Percentiles rank a stretch among this genome's conserved stretches.
Evolutionary conservation across 1,284 basidiomycete species (phyloP).

Genomic region (Rhodotorula sp.): DNA sequence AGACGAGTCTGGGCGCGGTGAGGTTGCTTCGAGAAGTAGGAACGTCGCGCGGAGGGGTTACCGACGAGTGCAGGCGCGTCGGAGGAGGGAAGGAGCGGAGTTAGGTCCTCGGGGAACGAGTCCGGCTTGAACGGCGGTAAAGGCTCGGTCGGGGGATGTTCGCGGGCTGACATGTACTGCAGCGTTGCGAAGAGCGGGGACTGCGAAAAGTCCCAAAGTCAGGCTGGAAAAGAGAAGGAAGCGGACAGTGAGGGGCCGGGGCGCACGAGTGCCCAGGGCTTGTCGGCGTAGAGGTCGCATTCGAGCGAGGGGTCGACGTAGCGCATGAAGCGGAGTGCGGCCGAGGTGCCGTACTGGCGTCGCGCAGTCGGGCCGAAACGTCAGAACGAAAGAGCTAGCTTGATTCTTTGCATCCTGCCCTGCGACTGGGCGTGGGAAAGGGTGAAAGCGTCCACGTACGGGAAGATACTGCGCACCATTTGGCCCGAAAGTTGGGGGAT

Average conservation of each 20-base stretch:
- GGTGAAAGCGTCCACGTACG: no score
- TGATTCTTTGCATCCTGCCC: neutral
- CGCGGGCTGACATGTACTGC: conserved; percentile 26
- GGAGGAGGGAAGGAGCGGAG: conserved; percentile 9
- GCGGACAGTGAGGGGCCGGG: no score
- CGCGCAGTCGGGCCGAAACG: no score
- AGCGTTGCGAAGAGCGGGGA: conserved; percentile 41
- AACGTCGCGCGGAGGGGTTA: conserved; percentile 31
- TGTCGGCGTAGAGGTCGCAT: conserved; percentile 44
- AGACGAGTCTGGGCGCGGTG: conserved; percentile 18
- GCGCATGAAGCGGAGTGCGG: conserved; percentile 40
- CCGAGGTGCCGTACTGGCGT: conserved; percentile 39
- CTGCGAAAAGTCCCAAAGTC: conserved; percentile 8
- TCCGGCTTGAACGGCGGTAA: conserved; percentile 16
- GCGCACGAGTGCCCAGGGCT: conserved; percentile 42
- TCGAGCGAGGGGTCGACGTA: conserved; percentile 42
- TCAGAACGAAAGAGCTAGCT: no score
- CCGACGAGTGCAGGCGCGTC: conserved; percentile 60
- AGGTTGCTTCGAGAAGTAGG: conserved; percentile 28
- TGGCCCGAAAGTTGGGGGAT: no score
- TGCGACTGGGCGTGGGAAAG: no score
- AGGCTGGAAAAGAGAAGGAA: neutral
- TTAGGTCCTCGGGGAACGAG: conserved; percentile 38
- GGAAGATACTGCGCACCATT: conserved; percentile 17
- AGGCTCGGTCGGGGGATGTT: neutral